A percentile compares a stretch with the other conserved stretches of the same genome.
Evolutionary conservation across 2,329 filamentous ascomycete species (phyloP).

Genomic region (Fonsecaea nubica): DNA sequence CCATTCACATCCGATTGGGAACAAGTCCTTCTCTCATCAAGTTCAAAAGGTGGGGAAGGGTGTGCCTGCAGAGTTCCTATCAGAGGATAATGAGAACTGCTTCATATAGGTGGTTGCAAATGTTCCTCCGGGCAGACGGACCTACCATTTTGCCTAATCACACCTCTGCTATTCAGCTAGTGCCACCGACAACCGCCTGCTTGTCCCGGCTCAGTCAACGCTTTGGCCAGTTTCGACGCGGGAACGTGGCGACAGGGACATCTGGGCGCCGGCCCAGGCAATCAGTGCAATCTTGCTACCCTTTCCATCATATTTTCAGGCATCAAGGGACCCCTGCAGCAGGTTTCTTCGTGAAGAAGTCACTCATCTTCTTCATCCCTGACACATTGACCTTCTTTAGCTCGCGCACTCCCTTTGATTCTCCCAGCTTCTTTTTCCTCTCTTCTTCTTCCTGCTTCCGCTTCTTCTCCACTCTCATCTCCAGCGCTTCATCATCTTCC

Average conservation of each 20-base stretch:
- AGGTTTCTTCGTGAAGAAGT: slow-evolving; percentile 79
- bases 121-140: not conserved
- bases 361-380: slow-evolving; percentile 97
- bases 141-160: not conserved
- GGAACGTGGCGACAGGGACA: not conserved
- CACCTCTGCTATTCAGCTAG: not conserved
- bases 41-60: not conserved
- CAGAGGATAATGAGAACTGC: not conserved
- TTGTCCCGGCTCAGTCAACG: not conserved
- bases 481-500: slow-evolving; percentile 52
- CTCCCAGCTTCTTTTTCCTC: slow-evolving; percentile 75
- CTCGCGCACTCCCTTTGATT: slow-evolving; percentile 77
- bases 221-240: not conserved
- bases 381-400: slow-evolving; percentile 87
- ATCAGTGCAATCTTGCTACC: not conserved
- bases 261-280: not conserved
- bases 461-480: slow-evolving; percentile 76
- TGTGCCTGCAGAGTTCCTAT: not conserved
- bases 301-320: not conserved
- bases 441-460: slow-evolving; percentile 88
- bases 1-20: not conserved
- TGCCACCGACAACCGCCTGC: not conserved
- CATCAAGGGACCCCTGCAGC: slow-evolving; percentile 14
- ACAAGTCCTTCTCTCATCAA: not conserved
- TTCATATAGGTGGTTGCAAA: not conserved